Evolutionary conservation across 148 eudicot species (phyloP).

Genomic region (Vaccinium corymbosum): DNA sequence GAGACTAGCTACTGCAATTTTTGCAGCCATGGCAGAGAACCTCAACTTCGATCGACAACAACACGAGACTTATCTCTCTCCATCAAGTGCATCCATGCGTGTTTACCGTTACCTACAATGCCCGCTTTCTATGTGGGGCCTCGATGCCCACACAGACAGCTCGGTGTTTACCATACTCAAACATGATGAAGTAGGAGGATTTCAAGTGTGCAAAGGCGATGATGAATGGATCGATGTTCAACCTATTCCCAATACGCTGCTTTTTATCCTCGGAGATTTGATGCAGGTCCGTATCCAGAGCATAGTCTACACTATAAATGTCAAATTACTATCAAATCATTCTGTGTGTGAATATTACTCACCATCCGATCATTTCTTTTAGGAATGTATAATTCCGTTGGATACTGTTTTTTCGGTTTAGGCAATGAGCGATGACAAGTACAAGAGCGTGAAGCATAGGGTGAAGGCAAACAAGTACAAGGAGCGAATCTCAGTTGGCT

Average conservation of each 20-base stretch:
- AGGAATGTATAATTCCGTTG: background rate
- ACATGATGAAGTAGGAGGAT: constrained; percentile 72
- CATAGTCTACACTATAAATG: background rate
- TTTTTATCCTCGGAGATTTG: constrained; percentile 78
- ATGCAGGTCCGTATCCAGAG: constrained; percentile 48
- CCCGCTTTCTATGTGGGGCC: constrained; percentile 17
- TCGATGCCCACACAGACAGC: constrained; percentile 72
- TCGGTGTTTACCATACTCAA: constrained; percentile 53
- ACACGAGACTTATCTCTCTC: background rate
- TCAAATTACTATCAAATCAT: no score
- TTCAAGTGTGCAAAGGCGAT: constrained; percentile 38
- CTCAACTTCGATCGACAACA: constrained; percentile 16
- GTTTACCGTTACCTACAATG: constrained; percentile 3
- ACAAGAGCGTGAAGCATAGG: constrained; percentile 68
- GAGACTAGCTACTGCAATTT: constrained; percentile 40
- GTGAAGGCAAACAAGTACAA: constrained; percentile 48
- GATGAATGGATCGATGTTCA: constrained; percentile 55
- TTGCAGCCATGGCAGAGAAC: constrained; percentile 34
- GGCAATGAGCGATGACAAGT: constrained; percentile 69
- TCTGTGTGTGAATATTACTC: no score
- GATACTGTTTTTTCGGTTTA: constrained; percentile 9
- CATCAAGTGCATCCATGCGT: background rate
- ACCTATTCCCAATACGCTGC: constrained; percentile 45
- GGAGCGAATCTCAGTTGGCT: constrained; percentile 65
- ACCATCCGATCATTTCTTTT: no score